Conservation (phyloP, 202 grass and related monocot genomes). For the Schoenoplectus triqueter region DNA sequence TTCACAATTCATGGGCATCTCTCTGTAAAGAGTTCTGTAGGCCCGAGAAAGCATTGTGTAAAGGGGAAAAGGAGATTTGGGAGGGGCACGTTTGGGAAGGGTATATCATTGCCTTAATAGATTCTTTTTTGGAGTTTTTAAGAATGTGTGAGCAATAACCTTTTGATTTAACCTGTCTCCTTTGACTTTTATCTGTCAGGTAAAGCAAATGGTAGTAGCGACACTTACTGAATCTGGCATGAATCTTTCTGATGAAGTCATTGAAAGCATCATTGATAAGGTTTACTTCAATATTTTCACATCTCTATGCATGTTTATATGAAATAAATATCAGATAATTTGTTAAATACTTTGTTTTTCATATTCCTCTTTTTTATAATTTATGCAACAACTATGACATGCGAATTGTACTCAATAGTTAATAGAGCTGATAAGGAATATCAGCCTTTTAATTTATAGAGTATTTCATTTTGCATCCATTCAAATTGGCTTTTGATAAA, state of each 20-base stretch:
- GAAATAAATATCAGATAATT: conserved; percentile 23
- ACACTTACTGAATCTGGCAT: conserved; percentile 84
- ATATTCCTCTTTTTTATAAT: neutral
- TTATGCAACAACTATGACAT: conserved; percentile 22
- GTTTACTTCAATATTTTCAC: conserved; percentile 35
- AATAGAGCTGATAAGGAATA: neutral
- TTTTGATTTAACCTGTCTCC: neutral
- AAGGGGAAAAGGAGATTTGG: neutral
- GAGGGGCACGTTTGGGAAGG: neutral
- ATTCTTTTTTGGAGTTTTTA: neutral
- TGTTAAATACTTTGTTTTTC: conserved; percentile 30
- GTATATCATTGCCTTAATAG: neutral
- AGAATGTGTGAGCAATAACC: neutral
- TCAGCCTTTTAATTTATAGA: neutral
- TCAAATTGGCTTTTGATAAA: conserved; percentile 9
- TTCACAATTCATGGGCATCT: neutral
- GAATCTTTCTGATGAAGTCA: conserved; percentile 77
- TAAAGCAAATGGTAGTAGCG: conserved; percentile 89
- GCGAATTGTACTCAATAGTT: neutral
- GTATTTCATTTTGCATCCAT: neutral
- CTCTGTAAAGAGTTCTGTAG: neutral
- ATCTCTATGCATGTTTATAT: conserved; percentile 11
- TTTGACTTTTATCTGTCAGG: conserved; percentile 50
- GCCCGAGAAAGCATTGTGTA: neutral
- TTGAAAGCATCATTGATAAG: conserved; percentile 89